phyloP scores from a whole-genome alignment of 2,329 filamentous ascomycete species.

The Hypoxylon rubiginosum region DNA sequence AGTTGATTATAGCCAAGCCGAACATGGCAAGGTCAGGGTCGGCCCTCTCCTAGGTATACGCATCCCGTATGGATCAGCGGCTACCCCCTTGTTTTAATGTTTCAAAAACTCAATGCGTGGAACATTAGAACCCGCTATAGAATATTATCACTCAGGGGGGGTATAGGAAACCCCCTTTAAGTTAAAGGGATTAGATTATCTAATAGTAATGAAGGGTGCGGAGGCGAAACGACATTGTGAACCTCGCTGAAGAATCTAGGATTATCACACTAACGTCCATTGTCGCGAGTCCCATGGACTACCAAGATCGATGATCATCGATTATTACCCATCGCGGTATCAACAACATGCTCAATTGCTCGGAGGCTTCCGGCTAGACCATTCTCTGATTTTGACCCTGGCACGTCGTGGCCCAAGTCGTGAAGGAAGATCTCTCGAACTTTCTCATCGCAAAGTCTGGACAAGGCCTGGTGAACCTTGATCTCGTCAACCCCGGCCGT shows the following conservation, averaged over 20 bases:
- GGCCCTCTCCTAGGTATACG: conserved; percentile 1
- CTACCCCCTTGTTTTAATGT: conserved; percentile 7
- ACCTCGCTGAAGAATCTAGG: neutral
- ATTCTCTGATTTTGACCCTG: conserved; percentile 46
- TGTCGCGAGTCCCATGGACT: neutral
- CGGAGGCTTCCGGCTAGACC: conserved; percentile 44
- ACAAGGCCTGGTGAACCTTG: conserved; percentile 37
- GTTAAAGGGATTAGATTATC: neutral
- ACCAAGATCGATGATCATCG: conserved; percentile 11
- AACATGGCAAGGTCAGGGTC: neutral
- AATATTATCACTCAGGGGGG: conserved; percentile 4
- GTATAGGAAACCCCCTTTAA: neutral
- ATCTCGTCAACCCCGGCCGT: conserved; percentile 34
- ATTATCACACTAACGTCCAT: neutral
- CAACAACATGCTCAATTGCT: conserved; percentile 48
- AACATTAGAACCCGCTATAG: conserved; percentile 7
- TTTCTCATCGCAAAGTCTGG: conserved; percentile 42
- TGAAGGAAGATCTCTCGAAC: conserved; percentile 46
- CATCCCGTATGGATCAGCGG: conserved; percentile 17
- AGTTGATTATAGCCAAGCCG: conserved; percentile 2
- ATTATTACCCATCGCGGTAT: conserved; percentile 37
- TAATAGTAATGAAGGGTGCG: neutral
- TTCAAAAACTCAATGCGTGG: conserved; percentile 19
- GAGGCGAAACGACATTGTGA: neutral
- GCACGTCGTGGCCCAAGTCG: conserved; percentile 47